Evolutionary conservation across 2,329 filamentous ascomycete genomes (phyloP), one percentile per base, ranked within the genome.

Genomic region (Pseudogymnoascus sp.): DNA sequence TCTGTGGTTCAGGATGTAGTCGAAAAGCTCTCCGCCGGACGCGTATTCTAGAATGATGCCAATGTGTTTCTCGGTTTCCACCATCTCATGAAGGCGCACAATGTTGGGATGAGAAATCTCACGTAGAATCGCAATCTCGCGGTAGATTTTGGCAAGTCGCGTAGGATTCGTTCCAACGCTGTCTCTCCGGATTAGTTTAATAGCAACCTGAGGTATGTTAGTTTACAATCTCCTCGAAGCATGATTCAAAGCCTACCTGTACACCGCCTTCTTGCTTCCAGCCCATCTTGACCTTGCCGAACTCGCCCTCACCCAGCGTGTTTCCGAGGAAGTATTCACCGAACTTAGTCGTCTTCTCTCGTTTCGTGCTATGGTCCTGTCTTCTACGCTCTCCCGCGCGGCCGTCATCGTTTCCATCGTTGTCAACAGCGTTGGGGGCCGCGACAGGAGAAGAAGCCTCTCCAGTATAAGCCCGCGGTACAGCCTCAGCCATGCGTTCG

Each of bases 1-100:
- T 66, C 95, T 87, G 75, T 99, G 92, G 72, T 96, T 96, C 65
- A 99, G 81, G 69, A 99, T 99, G 77, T 97, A 96, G 77, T 99
- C 95, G 76, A 99, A 99, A 2, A 99, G 84, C 76, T 99, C 95
- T 65, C 95, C 95, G 18, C 95, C 95, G 0, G 95, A 99, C 4
- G 95, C 95, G 74, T 99, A 99, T 77, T 99, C 95, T 70, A 99
- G 84, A 69, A 99, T 96, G 72, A 99, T 97, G 68, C 95, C 95
- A 75, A 97, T 99, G 71, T 97, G 92, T 68, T 91, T 86, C 72
- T 97, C 93, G 0, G 95, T 97, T 77, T 97, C 93, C 31, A 97
- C 93, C 90, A 99, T 97, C 77, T 99, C 96, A 76, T 97, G 93
- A 61, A 99, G 80, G 65, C 90, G 88, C 62, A 99, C 95, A 74